Evolutionary conservation across 1,139 yeast species (phyloP).

Genomic region (Lodderomyces parapsilosis): DNA sequence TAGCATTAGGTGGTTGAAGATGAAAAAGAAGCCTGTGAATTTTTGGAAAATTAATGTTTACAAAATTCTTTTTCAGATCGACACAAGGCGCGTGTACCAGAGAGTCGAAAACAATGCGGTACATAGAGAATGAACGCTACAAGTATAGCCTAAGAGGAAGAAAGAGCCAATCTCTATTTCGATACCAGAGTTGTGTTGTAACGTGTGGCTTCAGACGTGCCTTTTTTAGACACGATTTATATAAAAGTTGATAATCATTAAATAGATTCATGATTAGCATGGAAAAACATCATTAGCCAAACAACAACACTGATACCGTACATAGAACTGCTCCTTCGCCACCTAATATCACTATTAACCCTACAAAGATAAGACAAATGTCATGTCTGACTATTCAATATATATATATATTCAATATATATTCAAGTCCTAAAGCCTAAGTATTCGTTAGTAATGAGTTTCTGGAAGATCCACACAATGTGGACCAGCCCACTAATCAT

Average conservation of each 20-base stretch:
- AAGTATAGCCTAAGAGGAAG: too few relatives aligned
- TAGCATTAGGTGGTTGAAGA: neutral
- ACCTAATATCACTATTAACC: too few relatives aligned
- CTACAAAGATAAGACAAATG: too few relatives aligned
- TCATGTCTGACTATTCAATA: neutral
- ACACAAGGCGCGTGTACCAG: too few relatives aligned
- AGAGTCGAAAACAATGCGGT: too few relatives aligned
- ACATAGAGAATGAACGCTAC: too few relatives aligned
- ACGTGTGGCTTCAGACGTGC: slow-evolving; percentile 22
- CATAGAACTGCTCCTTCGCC: too few relatives aligned
- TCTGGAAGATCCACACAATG: too few relatives aligned
- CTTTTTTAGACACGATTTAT: slow-evolving; percentile 25
- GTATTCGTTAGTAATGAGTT: slow-evolving; percentile 39
- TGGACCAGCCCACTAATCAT: too few relatives aligned
- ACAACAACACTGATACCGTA: neutral
- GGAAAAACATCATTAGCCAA: slow-evolving; percentile 49
- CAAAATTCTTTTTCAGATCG: neutral
- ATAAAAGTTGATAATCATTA: slow-evolving; percentile 37
- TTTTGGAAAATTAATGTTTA: neutral
- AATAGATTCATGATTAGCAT: slow-evolving; percentile 51
- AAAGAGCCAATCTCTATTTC: too few relatives aligned
- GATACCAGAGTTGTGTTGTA: too few relatives aligned
- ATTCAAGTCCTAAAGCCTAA: slow-evolving; percentile 10
- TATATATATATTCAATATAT: slow-evolving; percentile 2
- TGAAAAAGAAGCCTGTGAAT: neutral